Percentiles rank a stretch among this genome's conserved stretches.
Conservation (phyloP, 306 rosid species). For the Trifolium fragiferum region DNA sequence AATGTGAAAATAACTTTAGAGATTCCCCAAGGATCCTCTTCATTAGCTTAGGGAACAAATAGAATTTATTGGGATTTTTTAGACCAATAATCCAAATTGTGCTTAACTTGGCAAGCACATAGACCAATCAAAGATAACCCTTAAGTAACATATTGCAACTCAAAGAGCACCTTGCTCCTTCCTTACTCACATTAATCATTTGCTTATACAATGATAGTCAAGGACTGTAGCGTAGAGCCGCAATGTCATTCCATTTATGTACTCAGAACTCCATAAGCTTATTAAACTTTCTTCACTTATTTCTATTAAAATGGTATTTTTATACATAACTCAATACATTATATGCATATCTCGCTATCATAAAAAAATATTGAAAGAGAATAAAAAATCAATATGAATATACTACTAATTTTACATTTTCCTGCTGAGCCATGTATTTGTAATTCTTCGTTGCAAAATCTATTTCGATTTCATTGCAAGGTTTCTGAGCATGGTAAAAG, state of each 20-base stretch:
- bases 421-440: slow-evolving; percentile 34
- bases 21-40: not conserved
- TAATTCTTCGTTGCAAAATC: slow-evolving; percentile 41
- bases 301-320: slow-evolving; percentile 33
- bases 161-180: not conserved
- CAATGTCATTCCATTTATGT: slow-evolving; percentile 4
- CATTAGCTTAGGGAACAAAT: too few species aligned
- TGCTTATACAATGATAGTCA: not conserved
- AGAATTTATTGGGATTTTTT: too few species aligned
- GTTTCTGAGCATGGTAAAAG: slow-evolving; percentile 15
- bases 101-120: slow-evolving; percentile 48
- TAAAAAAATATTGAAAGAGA: slow-evolving; percentile 39
- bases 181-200: slow-evolving; percentile 35
- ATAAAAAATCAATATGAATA: slow-evolving; percentile 8
- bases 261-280: not conserved
- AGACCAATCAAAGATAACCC: slow-evolving; percentile 26
- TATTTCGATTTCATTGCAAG: slow-evolving; percentile 43
- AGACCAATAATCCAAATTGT: not conserved
- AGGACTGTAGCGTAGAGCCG: not conserved
- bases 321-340: slow-evolving; percentile 45
- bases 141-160: slow-evolving; percentile 37
- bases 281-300: slow-evolving; percentile 12
- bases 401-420: slow-evolving; percentile 39
- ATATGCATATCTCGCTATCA: slow-evolving; percentile 39
- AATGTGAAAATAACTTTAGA: not conserved